Base-by-base conservation (phyloP, 2,329 filamentous ascomycete genomes). In the Apiospora malaysiana region DNA sequence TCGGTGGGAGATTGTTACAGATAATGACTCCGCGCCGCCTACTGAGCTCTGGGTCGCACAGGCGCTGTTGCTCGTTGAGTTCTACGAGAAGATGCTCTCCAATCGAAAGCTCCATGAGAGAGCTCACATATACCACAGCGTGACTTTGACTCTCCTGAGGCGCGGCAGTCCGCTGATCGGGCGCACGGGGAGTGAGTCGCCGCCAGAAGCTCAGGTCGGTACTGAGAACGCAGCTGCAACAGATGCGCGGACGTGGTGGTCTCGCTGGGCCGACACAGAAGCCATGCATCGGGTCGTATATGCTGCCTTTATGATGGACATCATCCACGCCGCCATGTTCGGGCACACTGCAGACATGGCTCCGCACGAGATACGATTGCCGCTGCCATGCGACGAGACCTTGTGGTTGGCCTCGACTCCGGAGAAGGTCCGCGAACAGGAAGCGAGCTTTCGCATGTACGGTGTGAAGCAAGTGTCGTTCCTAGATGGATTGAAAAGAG, bases 51-150 rank as follows among this genome's bases (percentile, higher is more conserved):
- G 94, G 93, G 91, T 96, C 0, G 95, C 96, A 73, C 94, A 97
- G 78, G 91, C 94, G 0, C 83, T 97, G 63, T 82, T 98, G 1
- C 85, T 97, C 4, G 84, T 98, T 1, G 95, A 98, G 79, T 89
- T 95, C 5, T 97, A 95, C 76, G 94, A 98, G 82, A 98, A 97
- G 85, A 92, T 97, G 88, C 96, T 93, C 79, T 94, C 93, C 1
- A 94, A 93, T 0, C 88, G 94, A 56, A 88, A 89, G 21, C 85
- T 97, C 37, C 94, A 98, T 80, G 95, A 97, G 80, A 87, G 94
- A 74, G 93, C 94, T 0, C 94, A 97, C 76, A 96, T 97, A 47
- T 95, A 97, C 77, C 94, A 97, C 78, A 92, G 93, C 5, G 94
- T 93, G 0, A 95, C 94, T 0, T 84, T 97, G 69, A 97, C 93